phyloP scores from a whole-genome alignment of 257 asterid genomes.

The Nyctanthes arbortristis region DNA sequence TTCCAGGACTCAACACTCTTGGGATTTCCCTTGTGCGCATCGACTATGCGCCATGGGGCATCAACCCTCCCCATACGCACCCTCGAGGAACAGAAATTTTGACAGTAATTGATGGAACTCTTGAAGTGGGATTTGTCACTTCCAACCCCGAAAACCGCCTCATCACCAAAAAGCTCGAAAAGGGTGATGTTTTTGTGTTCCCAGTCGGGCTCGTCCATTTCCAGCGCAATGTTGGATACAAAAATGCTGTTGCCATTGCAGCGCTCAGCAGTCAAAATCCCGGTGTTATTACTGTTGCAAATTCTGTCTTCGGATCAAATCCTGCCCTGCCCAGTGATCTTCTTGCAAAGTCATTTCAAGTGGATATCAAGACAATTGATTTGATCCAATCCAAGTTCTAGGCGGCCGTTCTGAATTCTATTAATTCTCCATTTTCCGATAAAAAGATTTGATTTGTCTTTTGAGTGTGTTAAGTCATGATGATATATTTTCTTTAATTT shows the following conservation, averaged over 20 bases:
- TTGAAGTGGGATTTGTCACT: slow-evolving; percentile 46
- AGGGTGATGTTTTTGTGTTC: slow-evolving; percentile 48
- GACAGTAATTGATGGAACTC: slow-evolving; percentile 30
- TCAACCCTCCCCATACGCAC: slow-evolving; percentile 42
- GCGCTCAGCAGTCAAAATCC: slow-evolving; percentile 48
- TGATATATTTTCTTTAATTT: no score
- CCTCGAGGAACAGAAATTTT: slow-evolving; percentile 50
- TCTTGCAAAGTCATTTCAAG: slow-evolving; percentile 44
- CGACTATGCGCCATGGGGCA: slow-evolving; percentile 40
- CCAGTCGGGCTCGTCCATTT: slow-evolving; percentile 45
- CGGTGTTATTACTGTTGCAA: slow-evolving; percentile 35
- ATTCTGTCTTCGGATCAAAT: slow-evolving; percentile 44
- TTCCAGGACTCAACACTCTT: slow-evolving; percentile 52
- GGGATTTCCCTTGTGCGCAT: slow-evolving; percentile 47
- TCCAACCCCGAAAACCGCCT: slow-evolving; percentile 40
- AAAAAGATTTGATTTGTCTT: no score
- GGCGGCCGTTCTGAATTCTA: no score
- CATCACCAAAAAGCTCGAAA: slow-evolving; percentile 22
- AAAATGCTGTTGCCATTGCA: slow-evolving; percentile 33
- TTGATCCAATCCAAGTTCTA: slow-evolving; percentile 36
- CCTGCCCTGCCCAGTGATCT: slow-evolving; percentile 35
- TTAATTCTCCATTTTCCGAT: no score
- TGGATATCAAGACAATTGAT: slow-evolving; percentile 29
- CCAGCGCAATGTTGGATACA: slow-evolving; percentile 32
- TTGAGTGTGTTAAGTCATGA: not conserved